Conservation (phyloP, 2,329 filamentous ascomycete genomes). For the Aspergillus terreus region DNA sequence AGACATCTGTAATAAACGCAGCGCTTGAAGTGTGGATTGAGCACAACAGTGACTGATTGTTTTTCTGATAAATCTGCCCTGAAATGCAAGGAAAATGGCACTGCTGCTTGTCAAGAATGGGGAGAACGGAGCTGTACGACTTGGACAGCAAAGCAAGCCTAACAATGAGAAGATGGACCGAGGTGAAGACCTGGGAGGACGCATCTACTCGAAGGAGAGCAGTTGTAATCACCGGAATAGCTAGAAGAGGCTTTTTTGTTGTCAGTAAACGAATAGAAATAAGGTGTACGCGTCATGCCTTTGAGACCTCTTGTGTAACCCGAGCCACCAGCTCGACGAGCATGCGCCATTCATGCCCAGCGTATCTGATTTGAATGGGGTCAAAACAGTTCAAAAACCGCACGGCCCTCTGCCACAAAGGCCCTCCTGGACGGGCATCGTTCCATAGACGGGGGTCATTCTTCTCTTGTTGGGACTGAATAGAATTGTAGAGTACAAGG, state of each 20-base stretch:
- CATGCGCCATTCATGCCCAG: conserved; percentile 35
- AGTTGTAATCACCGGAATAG: conserved; percentile 38
- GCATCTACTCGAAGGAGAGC: conserved; percentile 45
- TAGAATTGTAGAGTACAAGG: conserved; percentile 50
- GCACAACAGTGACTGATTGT: conserved; percentile 24
- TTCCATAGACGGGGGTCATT: conserved; percentile 33
- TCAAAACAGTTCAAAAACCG: conserved; percentile 54
- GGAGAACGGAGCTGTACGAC: conserved; percentile 37
- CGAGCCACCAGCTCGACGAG: conserved; percentile 31
- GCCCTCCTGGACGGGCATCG: conserved; percentile 40
- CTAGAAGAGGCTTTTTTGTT: conserved; percentile 33
- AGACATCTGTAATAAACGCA: conserved; percentile 32
- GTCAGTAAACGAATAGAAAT: conserved; percentile 6
- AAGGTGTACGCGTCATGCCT: conserved; percentile 21
- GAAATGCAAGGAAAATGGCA: conserved; percentile 36
- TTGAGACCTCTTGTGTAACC: conserved; percentile 28
- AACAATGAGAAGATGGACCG: conserved; percentile 39
- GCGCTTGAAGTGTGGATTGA: conserved; percentile 28
- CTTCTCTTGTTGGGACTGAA: conserved; percentile 37
- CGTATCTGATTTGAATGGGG: conserved; percentile 42
- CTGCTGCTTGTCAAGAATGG: conserved; percentile 40
- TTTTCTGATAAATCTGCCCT: conserved; percentile 21
- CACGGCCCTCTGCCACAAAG: conserved; percentile 49
- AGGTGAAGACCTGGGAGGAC: conserved; percentile 41
- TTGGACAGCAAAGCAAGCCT: conserved; percentile 41